Evolutionary conservation across 2,329 filamentous ascomycete species (phyloP).

Genomic region (Didymella glomerata): DNA sequence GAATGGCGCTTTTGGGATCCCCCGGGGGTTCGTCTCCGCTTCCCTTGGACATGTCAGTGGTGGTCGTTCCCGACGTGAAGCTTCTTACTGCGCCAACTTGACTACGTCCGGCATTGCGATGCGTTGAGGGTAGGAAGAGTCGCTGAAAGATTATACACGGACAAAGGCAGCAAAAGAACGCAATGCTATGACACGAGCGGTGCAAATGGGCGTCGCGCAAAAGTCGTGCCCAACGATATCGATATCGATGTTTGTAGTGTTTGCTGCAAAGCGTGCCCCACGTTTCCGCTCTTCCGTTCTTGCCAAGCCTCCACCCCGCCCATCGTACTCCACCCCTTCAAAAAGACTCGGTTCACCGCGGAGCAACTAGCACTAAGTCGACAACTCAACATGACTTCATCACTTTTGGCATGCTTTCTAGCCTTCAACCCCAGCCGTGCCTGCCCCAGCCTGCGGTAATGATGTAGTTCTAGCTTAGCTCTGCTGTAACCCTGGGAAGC

Average conservation of each 20-base stretch:
- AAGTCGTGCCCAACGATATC: slow-evolving; percentile 8
- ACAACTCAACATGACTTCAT: slow-evolving; percentile 9
- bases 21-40: slow-evolving; percentile 75
- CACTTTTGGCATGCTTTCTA: not conserved
- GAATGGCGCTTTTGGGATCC: slow-evolving; percentile 84
- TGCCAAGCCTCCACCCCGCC: not conserved
- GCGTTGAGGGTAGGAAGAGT: not conserved
- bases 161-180: not conserved
- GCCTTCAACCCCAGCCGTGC: not conserved
- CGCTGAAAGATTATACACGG: not conserved
- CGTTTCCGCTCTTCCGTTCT: slow-evolving; percentile 12
- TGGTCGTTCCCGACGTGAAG: not conserved
- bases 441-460: not conserved
- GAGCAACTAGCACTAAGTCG: not conserved
- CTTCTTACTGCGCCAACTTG: slow-evolving; percentile 24
- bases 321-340: no score
- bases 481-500: not conserved
- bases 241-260: slow-evolving; percentile 19
- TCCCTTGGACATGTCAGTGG: slow-evolving; percentile 7
- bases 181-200: not conserved
- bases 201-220: slow-evolving; percentile 4
- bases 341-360: not conserved
- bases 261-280: slow-evolving; percentile 21
- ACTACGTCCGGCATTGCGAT: slow-evolving; percentile 21
- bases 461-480: not conserved